phyloP scores from a whole-genome alignment of 257 asterid species.

The Ligustrum vulgare region DNA sequence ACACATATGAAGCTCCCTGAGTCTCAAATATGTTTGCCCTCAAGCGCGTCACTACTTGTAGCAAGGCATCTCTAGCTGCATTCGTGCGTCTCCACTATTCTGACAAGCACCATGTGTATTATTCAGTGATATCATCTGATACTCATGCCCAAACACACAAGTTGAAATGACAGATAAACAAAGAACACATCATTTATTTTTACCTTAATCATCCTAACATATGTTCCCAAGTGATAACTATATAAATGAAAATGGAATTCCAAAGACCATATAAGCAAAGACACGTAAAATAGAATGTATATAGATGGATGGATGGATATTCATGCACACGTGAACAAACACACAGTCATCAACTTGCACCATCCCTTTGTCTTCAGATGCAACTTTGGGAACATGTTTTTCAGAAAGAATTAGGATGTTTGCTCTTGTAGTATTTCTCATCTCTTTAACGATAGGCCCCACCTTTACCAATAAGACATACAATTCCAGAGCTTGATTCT shows the following conservation, averaged over 20 bases:
- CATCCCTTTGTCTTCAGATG: constrained; percentile 39
- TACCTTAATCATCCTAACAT: background rate
- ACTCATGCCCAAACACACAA: background rate
- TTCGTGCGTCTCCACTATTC: constrained; percentile 74
- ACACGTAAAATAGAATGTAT: background rate
- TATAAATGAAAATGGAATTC: background rate
- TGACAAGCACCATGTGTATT: constrained; percentile 30
- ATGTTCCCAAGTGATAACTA: background rate
- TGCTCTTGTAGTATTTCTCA: constrained; percentile 74
- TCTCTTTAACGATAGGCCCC: constrained; percentile 79
- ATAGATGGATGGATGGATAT: background rate
- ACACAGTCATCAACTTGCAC: constrained; percentile 64
- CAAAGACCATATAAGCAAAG: background rate
- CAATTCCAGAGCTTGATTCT: constrained; percentile 65
- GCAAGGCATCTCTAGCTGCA: constrained; percentile 64
- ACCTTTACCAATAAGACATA: constrained; percentile 90
- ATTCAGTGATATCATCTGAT: constrained; percentile 14
- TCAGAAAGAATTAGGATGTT: constrained; percentile 69
- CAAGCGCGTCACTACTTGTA: constrained; percentile 68
- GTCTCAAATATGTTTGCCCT: constrained; percentile 66
- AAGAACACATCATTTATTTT: background rate
- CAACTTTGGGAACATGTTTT: constrained; percentile 70
- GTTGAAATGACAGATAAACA: background rate
- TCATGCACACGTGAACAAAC: constrained; percentile 6
- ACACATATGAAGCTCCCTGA: constrained; percentile 49